phyloP scores from a whole-genome alignment of 225 moss, liverwort and hornwort genomes.

The Pseudisothecium myosuroides region DNA sequence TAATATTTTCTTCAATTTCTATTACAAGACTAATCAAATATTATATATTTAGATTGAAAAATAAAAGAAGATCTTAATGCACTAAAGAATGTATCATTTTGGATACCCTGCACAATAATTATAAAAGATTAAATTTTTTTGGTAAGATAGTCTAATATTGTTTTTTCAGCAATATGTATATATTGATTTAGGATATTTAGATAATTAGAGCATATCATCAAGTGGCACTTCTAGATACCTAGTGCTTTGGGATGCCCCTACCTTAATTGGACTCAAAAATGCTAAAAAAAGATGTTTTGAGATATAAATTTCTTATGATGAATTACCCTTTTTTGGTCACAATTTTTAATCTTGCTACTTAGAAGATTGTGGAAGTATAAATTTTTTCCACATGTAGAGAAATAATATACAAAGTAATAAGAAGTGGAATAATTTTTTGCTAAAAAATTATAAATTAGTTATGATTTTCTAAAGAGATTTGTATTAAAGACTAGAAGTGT shows the following conservation, averaged over 20 bases:
- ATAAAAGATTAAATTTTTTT: too few species aligned
- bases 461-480: background rate
- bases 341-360: background rate
- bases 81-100: background rate
- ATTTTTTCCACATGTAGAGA: too few species aligned
- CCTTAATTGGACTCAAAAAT: fast-evolving
- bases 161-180: background rate
- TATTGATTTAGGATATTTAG: background rate
- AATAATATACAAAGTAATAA: background rate
- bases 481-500: background rate
- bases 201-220: fast-evolving
- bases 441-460: background rate
- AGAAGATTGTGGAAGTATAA: fast-evolving
- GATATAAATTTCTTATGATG: fast-evolving
- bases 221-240: background rate
- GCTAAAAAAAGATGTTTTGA: background rate
- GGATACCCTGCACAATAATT: background rate
- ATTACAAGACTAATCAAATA: background rate
- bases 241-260: fast-evolving
- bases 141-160: fast-evolving
- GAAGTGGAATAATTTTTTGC: background rate
- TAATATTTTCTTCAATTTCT: background rate
- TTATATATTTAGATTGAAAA: background rate
- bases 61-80: background rate
- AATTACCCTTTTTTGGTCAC: fast-evolving